Base-by-base conservation (phyloP, 2,329 filamentous ascomycete species). In the Septoria linicola region DNA sequence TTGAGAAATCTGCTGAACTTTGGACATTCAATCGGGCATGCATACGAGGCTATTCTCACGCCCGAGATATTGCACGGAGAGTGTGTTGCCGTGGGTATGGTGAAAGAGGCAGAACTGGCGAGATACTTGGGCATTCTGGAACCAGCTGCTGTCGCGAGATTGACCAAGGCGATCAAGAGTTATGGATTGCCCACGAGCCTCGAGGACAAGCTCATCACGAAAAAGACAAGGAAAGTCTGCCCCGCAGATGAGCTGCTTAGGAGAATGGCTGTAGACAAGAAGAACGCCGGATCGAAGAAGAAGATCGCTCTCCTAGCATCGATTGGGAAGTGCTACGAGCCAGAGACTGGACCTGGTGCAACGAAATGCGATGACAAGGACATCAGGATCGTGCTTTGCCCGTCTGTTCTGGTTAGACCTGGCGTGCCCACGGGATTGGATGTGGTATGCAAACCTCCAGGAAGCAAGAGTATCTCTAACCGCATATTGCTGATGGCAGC, bases 211-310 rank as follows among this genome's bases (percentile, higher is more conserved):
- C 83, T 84, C 23, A 85, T 99, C 36, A 80, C 86, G 36, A 88
- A 85, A 64, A 91, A 89, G 3, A 91, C 89, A 1, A 88, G 87
- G 46, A 96, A 95, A 72, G 79, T 82, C 59, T 99, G 93, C 68
- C 85, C 88, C 0, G 88, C 96, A 2, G 88, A 96, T 61, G 80
- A 87, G 30, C 73, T 99, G 44, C 79, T 99, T 50, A 80, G 86
- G 59, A 95, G 95, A 68, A 99, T 99, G 93, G 90, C 87, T 0
- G 87, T 99, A 7, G 93, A 99, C 73, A 99, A 99, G 80, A 99
- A 99, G 77, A 99, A 99, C 60, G 88, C 95, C 37, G 93, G 93
- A 1, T 82, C 82, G 53, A 90, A 92, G 71, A 99, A 99, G 78
- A 97, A 96, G 73, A 87, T 99, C 57, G 92, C 96, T 5, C 80